Evolutionary conservation across 1,139 yeast species (phyloP).

Genomic region (Hanseniaspora gamundiae): DNA sequence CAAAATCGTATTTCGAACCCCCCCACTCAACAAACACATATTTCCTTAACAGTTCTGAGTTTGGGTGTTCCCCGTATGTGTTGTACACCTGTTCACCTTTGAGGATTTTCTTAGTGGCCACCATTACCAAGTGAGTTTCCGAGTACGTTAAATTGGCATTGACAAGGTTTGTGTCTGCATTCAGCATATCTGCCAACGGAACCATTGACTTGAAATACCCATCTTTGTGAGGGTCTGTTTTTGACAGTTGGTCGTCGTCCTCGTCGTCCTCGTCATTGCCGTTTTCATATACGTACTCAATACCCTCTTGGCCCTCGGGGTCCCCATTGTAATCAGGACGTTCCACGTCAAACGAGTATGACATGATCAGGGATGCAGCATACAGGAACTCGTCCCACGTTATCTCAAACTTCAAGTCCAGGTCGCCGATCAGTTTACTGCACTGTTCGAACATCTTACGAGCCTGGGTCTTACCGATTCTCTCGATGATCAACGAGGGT

Average conservation of each 20-base stretch:
- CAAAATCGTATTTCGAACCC: constrained; percentile 73
- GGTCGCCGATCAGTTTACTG: constrained; percentile 3
- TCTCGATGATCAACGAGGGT: constrained; percentile 59
- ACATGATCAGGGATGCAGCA: constrained; percentile 59
- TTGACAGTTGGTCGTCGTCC: constrained; percentile 24
- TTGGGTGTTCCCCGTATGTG: constrained; percentile 85
- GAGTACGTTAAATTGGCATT: constrained; percentile 60
- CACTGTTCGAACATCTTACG: constrained; percentile 37
- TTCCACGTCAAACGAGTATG: constrained; percentile 58
- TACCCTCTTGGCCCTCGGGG: constrained; percentile 14
- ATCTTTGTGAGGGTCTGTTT: constrained; percentile 30
- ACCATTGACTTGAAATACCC: constrained; percentile 71
- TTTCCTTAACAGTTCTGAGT: constrained; percentile 73
- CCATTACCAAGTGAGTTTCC: constrained; percentile 46
- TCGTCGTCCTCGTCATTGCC: constrained; percentile 17
- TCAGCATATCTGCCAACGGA: constrained; percentile 81
- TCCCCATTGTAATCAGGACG: constrained; percentile 22
- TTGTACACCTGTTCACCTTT: constrained; percentile 70
- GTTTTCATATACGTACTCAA: constrained; percentile 4
- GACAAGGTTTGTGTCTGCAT: constrained; percentile 69
- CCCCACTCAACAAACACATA: constrained; percentile 80
- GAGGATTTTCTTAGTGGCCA: constrained; percentile 47
- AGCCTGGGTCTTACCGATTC: constrained; percentile 65
- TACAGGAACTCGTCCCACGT: constrained; percentile 50
- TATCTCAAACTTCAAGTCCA: constrained; percentile 16